Base-by-base conservation (phyloP, 352 stramenopile species). In the Pythium graminicola region DNA sequence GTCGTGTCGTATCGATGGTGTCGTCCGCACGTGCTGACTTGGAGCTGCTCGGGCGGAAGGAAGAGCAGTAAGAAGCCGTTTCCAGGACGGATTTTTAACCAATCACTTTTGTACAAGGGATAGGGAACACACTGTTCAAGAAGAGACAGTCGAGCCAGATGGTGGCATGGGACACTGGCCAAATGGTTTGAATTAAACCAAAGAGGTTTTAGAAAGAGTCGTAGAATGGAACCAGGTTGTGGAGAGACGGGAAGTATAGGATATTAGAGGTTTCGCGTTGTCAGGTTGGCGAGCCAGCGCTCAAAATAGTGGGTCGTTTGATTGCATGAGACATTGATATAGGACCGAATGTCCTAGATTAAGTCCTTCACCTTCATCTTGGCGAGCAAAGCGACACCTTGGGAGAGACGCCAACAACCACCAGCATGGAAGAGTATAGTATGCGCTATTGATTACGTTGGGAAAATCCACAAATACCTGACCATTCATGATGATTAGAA, bases 401-500 rank as follows among this genome's bases (percentile, higher is more conserved):
- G 31, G 9, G 31, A 14, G 31, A 14, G 31, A 36, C 9, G 14
- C 8, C 31, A 36, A 14, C 8, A 36, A 36, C 31, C 4, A 26
- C 17, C n/a, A 50, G 17, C 19, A 57, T 57, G 50, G 50, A 57
- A 23, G 50, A 57, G 50, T 57, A 10, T 23, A 39, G 31, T 36
- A 14, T 36, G 8, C 31, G 31, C 31, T n/a, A n/a, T n/a, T 36
- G 31, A 36, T 14, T 14, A 36, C 31, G 31, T 14, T 14, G 31
- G 14, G 8, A 14, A 36, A 36, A 14, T 14, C 8, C 8, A 14
- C 9, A 14, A 36, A 36, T 36, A 14, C 8, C 9, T 14, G 31
- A 9, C 8, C 31, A 36, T 9, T 14, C 31, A 14, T 36, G 14
- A 9, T 36, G 31, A 36, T 14, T 36, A 57, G 50, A 11, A 50